phyloP scores from a whole-genome alignment of 208 protist species.

The Crithidia fasciculata region DNA sequence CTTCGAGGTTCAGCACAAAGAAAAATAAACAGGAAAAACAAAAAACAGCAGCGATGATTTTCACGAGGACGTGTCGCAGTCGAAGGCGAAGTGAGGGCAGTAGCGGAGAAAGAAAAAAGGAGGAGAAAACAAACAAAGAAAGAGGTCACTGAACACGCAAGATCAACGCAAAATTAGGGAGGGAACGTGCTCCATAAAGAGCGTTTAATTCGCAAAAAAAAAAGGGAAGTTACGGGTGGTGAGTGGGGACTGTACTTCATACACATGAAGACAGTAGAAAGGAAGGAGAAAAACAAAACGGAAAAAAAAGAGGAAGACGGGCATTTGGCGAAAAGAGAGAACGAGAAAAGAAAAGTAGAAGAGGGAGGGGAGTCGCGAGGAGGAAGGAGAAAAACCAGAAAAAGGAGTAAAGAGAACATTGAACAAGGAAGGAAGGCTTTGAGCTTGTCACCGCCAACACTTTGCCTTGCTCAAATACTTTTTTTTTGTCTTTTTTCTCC shows the following conservation, averaged over 20 bases:
- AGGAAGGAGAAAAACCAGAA: too few relatives aligned
- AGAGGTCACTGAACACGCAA: background rate
- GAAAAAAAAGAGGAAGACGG: background rate
- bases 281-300: background rate
- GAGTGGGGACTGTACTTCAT: constrained; percentile 5
- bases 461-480: background rate
- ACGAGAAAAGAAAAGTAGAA: background rate
- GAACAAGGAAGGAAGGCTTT: background rate
- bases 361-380: background rate
- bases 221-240: background rate
- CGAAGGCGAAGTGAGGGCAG: too few relatives aligned
- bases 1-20: background rate
- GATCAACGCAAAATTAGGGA: background rate
- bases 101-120: background rate
- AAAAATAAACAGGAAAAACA: background rate
- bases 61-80: too few relatives aligned
- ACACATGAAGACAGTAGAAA: constrained; percentile 10
- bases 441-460: background rate
- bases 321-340: background rate
- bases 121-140: background rate
- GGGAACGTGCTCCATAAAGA: background rate
- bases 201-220: constrained; percentile 1
- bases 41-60: background rate
- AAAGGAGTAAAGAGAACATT: too few relatives aligned
- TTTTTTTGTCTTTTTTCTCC: background rate